These are phyloP conservation scores for Penicillium manginii DNA, from an alignment of 495 filamentous ascomycete species.

Conservation along the genomic window DNA sequence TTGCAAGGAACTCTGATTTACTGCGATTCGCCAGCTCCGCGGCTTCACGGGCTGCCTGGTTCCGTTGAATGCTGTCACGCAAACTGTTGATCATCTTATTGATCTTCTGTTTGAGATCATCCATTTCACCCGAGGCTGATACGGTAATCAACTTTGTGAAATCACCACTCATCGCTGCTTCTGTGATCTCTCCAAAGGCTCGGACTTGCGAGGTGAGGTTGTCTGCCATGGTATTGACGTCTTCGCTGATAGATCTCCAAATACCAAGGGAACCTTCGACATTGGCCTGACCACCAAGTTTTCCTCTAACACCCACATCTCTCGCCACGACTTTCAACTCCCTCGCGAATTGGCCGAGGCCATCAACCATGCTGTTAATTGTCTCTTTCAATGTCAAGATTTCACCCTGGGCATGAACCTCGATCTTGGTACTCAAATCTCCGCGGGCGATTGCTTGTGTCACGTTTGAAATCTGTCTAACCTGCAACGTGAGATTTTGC, in stretches of 20 bases:
- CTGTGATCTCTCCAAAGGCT: conserved; percentile 88
- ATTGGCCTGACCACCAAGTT: conserved; percentile 85
- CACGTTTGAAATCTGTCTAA: conserved; percentile 91
- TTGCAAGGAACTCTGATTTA: conserved; percentile 67
- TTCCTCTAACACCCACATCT: conserved; percentile 91
- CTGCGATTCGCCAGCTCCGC: conserved; percentile 62
- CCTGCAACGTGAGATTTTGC: conserved; percentile 90
- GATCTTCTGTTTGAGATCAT: conserved; percentile 92
- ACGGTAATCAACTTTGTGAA: conserved; percentile 91
- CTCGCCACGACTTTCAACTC: conserved; percentile 92
- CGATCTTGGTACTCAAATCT: conserved; percentile 87
- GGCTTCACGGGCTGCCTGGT: conserved; percentile 48
- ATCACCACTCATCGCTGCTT: conserved; percentile 85
- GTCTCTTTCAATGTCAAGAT: conserved; percentile 88
- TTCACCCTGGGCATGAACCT: conserved; percentile 87
- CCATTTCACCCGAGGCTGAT: conserved; percentile 93
- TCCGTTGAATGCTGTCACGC: conserved; percentile 58
- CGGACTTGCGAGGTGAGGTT: conserved; percentile 92
- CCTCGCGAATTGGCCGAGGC: conserved; percentile 85
- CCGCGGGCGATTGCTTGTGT: conserved; percentile 89
- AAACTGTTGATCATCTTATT: conserved; percentile 93
- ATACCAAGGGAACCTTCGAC: conserved; percentile 91
- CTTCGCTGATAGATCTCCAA: conserved; percentile 92
- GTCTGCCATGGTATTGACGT: conserved; percentile 77
- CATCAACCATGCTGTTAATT: conserved; percentile 95